A percentile compares a stretch with the other conserved stretches of the same genome.
phyloP scores from a whole-genome alignment of 805 yeast genomes.

The Candida sanyiensis region DNA sequence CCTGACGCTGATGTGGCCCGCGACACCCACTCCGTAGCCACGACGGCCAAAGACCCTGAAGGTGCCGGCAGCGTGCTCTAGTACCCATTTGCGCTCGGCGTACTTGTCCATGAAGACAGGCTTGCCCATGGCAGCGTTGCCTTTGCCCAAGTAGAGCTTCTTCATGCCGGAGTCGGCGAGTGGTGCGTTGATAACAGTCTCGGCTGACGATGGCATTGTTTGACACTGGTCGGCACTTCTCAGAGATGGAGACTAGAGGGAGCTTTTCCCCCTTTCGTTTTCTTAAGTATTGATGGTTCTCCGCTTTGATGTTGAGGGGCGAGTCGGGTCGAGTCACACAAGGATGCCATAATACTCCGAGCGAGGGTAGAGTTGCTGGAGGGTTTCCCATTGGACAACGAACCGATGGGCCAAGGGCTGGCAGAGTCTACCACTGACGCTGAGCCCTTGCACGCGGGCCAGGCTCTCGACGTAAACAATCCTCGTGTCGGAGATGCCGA shows the following conservation, averaged over 20 bases:
- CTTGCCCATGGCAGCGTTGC: neutral
- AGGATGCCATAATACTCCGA: constrained; percentile 77
- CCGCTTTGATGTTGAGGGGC: neutral
- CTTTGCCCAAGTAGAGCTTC: neutral
- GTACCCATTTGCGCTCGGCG: constrained; percentile 47
- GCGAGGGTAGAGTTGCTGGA: constrained; percentile 45
- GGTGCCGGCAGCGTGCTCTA: constrained; percentile 79
- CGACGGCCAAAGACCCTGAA: constrained; percentile 77
- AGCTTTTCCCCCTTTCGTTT: too few relatives aligned
- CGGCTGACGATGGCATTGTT: neutral
- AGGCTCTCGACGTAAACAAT: constrained; percentile 81
- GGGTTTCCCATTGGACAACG: constrained; percentile 82
- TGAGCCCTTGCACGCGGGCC: constrained; percentile 72
- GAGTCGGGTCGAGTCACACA: constrained; percentile 37
- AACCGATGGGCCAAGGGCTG: constrained; percentile 71
- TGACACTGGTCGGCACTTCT: too few relatives aligned
- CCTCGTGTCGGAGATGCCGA: constrained; percentile 43
- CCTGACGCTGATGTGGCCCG: constrained; percentile 82
- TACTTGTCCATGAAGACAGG: constrained; percentile 38
- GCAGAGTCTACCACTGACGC: constrained; percentile 70
- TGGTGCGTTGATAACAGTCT: neutral
- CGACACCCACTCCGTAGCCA: constrained; percentile 78
- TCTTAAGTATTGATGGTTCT: too few relatives aligned
- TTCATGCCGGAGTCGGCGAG: neutral
- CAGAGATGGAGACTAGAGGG: too few relatives aligned